Evolutionary conservation across 441 rosid species (phyloP).

Genomic region (Macaranga tanarius): DNA sequence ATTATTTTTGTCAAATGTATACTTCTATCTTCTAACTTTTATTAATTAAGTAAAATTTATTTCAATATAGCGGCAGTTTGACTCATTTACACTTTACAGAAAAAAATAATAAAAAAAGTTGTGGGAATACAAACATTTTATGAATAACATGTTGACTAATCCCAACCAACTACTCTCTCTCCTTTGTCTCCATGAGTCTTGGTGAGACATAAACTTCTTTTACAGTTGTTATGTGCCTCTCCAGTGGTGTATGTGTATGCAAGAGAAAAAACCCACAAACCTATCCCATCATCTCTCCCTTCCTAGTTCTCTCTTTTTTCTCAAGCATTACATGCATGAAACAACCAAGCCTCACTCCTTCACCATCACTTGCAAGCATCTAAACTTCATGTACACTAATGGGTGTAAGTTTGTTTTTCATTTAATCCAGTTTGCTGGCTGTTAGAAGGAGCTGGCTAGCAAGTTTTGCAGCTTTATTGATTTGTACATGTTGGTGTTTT

Average conservation of each 20-base stretch:
- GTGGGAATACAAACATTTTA: constrained; percentile 27
- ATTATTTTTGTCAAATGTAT: no score
- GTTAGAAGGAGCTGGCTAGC: background rate
- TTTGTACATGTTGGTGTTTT: constrained; percentile 9
- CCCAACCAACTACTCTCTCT: constrained; percentile 30
- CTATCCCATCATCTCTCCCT: background rate
- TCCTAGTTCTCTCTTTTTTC: background rate
- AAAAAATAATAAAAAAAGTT: no score
- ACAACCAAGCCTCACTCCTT: constrained; percentile 14
- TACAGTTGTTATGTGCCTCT: constrained; percentile 12
- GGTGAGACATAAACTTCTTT: background rate
- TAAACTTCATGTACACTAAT: constrained; percentile 4
- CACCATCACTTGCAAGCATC: background rate
- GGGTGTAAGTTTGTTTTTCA: constrained; percentile 17
- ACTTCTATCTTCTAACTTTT: no score
- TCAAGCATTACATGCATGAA: constrained; percentile 27
- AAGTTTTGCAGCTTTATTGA: constrained; percentile 14
- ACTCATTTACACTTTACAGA: no score
- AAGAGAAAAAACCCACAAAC: constrained; percentile 16
- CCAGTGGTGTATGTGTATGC: constrained; percentile 13
- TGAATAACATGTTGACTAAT: constrained; percentile 52
- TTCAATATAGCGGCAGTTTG: no score
- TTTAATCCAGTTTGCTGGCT: constrained; percentile 1
- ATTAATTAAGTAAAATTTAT: no score
- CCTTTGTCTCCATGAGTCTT: constrained; percentile 8